Percentiles rank a stretch among this genome's conserved stretches.
Evolutionary conservation across 768 basidiomycete species (phyloP).

Genomic region (Clitopilus passeckerianus): DNA sequence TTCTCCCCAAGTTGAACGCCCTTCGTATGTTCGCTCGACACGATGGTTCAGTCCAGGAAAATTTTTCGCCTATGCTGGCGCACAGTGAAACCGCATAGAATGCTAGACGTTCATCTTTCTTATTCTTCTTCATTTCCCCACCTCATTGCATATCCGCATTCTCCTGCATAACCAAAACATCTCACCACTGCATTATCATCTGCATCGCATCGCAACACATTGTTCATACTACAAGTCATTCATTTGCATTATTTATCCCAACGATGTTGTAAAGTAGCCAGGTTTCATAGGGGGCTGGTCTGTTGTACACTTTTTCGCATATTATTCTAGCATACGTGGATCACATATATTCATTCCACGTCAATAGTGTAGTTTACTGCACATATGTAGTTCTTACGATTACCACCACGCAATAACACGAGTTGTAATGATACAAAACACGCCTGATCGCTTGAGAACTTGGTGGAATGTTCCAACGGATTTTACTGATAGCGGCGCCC

Average conservation of each 20-base stretch:
- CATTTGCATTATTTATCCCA: neutral
- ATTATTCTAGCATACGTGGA: neutral
- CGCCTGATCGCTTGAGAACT: neutral
- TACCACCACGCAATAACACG: neutral
- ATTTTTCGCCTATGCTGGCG: slow-evolving; percentile 40
- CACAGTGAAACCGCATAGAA: slow-evolving; percentile 14
- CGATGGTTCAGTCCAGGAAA: slow-evolving; percentile 54
- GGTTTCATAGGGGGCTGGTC: slow-evolving; percentile 1
- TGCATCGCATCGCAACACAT: neutral
- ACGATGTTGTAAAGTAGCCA: slow-evolving; percentile 1
- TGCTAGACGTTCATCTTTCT: neutral
- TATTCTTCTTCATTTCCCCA: slow-evolving; percentile 1
- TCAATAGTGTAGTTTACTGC: neutral
- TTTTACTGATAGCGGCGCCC: neutral
- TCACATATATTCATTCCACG: neutral
- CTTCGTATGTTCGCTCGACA: slow-evolving; percentile 27
- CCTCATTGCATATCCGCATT: neutral
- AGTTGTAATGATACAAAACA: neutral
- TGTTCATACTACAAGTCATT: neutral
- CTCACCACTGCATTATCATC: neutral
- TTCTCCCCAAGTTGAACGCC: slow-evolving; percentile 21
- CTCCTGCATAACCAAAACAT: neutral
- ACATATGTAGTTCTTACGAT: neutral
- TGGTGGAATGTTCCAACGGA: neutral
- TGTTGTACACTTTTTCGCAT: neutral